A percentile compares a stretch with the other conserved stretches of the same genome.
phyloP scores from a whole-genome alignment of 306 rosid genomes.

The Trifolium pratense region DNA sequence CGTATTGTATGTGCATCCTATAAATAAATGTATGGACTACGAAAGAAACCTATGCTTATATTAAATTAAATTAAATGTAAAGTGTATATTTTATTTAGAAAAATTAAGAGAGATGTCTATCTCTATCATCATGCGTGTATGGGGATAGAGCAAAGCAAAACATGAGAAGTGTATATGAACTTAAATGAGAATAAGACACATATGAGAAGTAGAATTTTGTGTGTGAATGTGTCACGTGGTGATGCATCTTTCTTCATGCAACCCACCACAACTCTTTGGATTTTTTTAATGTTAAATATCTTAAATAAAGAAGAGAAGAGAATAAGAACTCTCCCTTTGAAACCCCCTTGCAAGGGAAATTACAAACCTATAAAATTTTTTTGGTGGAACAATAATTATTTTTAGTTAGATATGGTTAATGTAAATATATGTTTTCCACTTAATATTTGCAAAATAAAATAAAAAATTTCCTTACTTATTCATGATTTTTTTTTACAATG shows the following conservation, averaged over 20 bases:
- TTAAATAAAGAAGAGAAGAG: conserved; percentile 11
- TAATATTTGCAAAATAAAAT: too few species aligned
- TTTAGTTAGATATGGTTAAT: too few species aligned
- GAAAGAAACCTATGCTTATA: conserved; percentile 16
- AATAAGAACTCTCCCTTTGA: conserved; percentile 33
- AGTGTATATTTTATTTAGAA: conserved; percentile 25
- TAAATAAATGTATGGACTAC: conserved; percentile 5
- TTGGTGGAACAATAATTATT: too few species aligned
- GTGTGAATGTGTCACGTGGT: conserved; percentile 62
- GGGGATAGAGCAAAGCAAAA: conserved; percentile 9
- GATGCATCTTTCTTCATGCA: conserved; percentile 59
- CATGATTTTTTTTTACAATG: too few species aligned
- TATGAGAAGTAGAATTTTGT: conserved; percentile 37
- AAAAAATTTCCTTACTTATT: too few species aligned
- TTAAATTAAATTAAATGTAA: background rate
- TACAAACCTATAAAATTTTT: too few species aligned
- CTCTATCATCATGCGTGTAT: conserved; percentile 20
- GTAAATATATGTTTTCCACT: too few species aligned
- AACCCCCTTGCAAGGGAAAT: background rate
- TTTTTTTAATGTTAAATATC: conserved; percentile 36
- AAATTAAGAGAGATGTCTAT: background rate
- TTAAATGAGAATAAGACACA: conserved; percentile 33
- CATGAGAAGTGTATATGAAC: background rate
- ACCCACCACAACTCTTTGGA: conserved; percentile 45
- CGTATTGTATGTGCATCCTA: conserved; percentile 33